phyloP scores from a whole-genome alignment of 1,284 basidiomycete species.

The Neolentinus lepideus region DNA sequence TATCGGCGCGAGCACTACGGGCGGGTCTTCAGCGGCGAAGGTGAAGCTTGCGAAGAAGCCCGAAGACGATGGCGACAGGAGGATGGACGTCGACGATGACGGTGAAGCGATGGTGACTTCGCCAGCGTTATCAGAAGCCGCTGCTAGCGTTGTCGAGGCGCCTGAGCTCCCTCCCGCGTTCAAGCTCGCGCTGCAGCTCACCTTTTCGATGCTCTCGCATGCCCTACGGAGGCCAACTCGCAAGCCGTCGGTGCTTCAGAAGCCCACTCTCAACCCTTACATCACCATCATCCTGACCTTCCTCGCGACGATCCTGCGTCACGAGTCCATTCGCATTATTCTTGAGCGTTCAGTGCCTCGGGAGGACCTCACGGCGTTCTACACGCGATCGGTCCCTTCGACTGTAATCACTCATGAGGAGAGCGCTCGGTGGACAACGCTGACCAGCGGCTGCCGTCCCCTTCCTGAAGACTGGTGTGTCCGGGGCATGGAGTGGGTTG shows the following conservation, averaged over 20 bases:
- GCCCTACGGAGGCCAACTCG: conserved; percentile 62
- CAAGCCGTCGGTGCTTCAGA: conserved; percentile 47
- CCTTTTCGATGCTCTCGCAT: conserved; percentile 74
- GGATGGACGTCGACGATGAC: conserved; percentile 66
- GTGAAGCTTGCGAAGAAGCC: conserved; percentile 27
- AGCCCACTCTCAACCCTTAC: conserved; percentile 77
- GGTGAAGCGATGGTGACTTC: conserved; percentile 19
- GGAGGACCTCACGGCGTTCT: conserved; percentile 66
- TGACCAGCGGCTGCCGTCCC: conserved; percentile 60
- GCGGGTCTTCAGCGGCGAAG: conserved; percentile 18
- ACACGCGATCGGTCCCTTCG: conserved; percentile 50
- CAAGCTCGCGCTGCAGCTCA: conserved; percentile 69
- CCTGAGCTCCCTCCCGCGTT: conserved; percentile 55
- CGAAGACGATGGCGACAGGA: conserved; percentile 39
- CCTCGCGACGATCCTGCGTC: conserved; percentile 69
- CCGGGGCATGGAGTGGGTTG: conserved; percentile 93
- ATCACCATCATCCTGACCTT: conserved; percentile 85
- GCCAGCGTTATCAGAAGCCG: conserved; percentile 30
- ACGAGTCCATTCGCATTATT: conserved; percentile 48
- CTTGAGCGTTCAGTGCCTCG: conserved; percentile 83
- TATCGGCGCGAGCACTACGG: conserved; percentile 18
- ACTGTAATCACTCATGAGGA: conserved; percentile 34
- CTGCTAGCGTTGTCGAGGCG: conserved; percentile 12
- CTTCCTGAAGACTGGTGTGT: conserved; percentile 95
- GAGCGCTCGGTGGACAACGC: conserved; percentile 34